Base-by-base conservation (phyloP, 75 land plant species). In the Cupressus sempervirens region DNA sequence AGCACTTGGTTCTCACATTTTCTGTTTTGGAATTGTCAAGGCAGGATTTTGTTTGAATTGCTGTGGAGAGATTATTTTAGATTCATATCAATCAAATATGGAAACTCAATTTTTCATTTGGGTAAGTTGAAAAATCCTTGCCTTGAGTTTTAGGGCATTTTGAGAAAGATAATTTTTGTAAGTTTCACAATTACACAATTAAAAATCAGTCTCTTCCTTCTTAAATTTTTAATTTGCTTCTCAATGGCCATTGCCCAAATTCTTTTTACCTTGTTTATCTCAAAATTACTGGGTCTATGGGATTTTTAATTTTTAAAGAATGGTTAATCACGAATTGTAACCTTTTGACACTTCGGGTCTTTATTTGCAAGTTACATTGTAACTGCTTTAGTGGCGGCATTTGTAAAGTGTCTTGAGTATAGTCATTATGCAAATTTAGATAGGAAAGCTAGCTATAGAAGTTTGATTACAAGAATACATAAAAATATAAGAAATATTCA, bases 51-150 rank as follows among this genome's bases (percentile, higher is more conserved):
- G 86, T 98, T 98, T 90, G 99, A 98, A 86, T 84, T 98, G 85
- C 93, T 98, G 81, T 98, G 99, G 99, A 97, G 99, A 80, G 99
- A 98, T 85, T 98, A 98, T 89, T 98, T 98, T 84, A 94, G 97
- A 65, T 98, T 98, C 87, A 53, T 96, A 40, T 96, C 99, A 81
- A 87, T 96, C 75, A 98, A 98, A 87, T 95, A 95, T 87, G 94
- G 97, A 32, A 94, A 95, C 85, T 90, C 98, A 48, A 91, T 98
- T 77, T 98, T 98, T 35, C 99, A 96, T 89, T 56, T 91, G 83
- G 95, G 99, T 93, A 91, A 84, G 81, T 35, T 29, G 35, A 32
- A 48, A 43, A 20, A 7, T 77, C 38, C 70, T 29, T 74, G 11
- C 67, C 70, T 87, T 30, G 81, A 58, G n/a, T 38, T 35, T 16